Evolutionary conservation across 306 rosid genomes (phyloP), one percentile per base, ranked within the genome.

Genomic region (Mimosa bimucronata): DNA sequence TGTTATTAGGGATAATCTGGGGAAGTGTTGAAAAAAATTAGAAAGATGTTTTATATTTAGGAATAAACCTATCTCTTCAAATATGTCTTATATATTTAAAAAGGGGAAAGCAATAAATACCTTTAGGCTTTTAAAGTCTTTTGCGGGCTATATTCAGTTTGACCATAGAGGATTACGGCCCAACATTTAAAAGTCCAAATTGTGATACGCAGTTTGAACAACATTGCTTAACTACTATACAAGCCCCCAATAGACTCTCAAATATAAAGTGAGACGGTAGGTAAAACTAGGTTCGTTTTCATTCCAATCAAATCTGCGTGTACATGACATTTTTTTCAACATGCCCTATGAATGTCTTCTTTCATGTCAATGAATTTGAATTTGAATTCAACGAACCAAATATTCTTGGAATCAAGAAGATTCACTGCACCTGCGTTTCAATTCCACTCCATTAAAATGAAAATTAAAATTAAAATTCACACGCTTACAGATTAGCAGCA

Each of bases 271-370:
- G 38, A 34, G 5, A 34, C 38, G 38, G 14, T 53, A 62, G 76
- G 16, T 72, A 53, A 71, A 16, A 28, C 69, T 16, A 38, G 8
- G 5, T 23, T 79, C n/a, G n/a, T 77, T 28, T 55, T 64, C 52
- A 18, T 72, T 30, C 18, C 26, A 2, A 26, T 79, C 74, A 37
- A 78, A 21, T 21, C 79, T 77, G 75, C 77, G 74, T 83, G 84
- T 40, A 4, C 46, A 18, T 42, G 55, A 4, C n/a, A 7, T 15
- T 48, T 16, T 48, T 42, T 4, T 0, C 21, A 62, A 15, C 41
- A 30, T 28, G 41, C 41, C 66, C 66, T 26, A 5, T 60, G 37
- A 25, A 23, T 58, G 66, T 21, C 62, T 55, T 21, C 62, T 55
- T 55, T 21, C 2, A 53, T n/a, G 9, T 53, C 61, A n/a, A 8